Evolutionary conservation across 2,329 filamentous ascomycete species (phyloP), one percentile per base, ranked within the genome.

Genomic region (Pseudogymnoascus sp.): DNA sequence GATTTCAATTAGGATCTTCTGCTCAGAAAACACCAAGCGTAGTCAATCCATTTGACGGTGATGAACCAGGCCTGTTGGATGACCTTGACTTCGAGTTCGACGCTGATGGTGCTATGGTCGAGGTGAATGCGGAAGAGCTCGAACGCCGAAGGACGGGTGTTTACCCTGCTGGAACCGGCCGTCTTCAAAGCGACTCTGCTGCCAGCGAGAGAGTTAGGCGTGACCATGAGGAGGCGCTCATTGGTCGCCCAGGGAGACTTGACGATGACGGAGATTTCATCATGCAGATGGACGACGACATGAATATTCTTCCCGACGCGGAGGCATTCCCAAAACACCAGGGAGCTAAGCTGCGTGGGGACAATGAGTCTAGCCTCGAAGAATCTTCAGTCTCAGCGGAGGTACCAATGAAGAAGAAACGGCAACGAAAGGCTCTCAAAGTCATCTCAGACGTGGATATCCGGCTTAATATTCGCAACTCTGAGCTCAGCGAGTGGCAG

Each of bases 41-140:
- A 18, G 66, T 66, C 16, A 71, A 66, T 6, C 71, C 60, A 67
- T 67, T 74, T 18, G 74, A 75, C 41, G 74, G 80, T 14, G 74
- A 79, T 41, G 75, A 74, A 9, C 75, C 79, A 18, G 72, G 80
- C 16, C 73, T 82, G 63, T 71, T 77, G 60, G 70, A 79, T 35
- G 81, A 85, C n/a, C 76, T 79, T 21, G 81, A 81, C 61, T 86
- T 89, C 67, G 80, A 79, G 38, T 82, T 88, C 66, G 85, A 87
- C 66, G 83, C 80, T 12, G 80, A 88, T 64, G 86, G 85, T 6
- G 82, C 83, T 65, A 73, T 88, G 4, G 71, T 83, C 31, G 82
- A 85, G 60, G 70, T 82, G 11, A 63, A 66, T 9, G 63, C 62
- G 18, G 64, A 65, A 59, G 69, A 71, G 31, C 65, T 65, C 11